phyloP scores from a whole-genome alignment of 1,139 yeast species.

The Taphrina betulina region DNA sequence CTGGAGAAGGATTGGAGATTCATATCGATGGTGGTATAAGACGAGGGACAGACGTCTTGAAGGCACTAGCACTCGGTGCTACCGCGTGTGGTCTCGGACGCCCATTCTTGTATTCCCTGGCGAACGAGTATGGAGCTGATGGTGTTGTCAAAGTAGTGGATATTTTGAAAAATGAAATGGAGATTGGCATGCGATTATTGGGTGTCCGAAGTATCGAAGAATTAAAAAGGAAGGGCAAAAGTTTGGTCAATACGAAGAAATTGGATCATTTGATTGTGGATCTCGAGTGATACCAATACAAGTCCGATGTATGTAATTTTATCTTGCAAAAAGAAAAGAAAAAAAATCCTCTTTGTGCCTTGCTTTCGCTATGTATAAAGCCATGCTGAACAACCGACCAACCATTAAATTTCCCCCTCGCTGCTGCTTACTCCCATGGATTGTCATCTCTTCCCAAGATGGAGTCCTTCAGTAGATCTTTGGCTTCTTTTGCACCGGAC shows the following conservation, averaged over 20 bases:
- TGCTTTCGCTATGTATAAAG: background rate
- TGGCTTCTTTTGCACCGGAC: background rate
- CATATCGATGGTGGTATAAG: slow-evolving; percentile 59
- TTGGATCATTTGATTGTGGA: slow-evolving; percentile 13
- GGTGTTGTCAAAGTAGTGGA: slow-evolving; percentile 20
- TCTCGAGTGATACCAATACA: background rate
- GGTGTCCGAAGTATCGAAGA: slow-evolving; percentile 12
- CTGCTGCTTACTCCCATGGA: slow-evolving; percentile 15
- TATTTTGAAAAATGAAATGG: slow-evolving; percentile 20
- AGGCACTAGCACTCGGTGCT: slow-evolving; percentile 60
- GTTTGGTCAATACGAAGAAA: slow-evolving; percentile 14
- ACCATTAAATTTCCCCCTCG: too few species aligned
- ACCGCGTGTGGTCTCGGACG: slow-evolving; percentile 57
- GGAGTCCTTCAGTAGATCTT: slow-evolving; percentile 17
- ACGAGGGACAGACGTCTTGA: slow-evolving; percentile 56
- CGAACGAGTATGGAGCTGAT: slow-evolving; percentile 49
- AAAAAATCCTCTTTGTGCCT: background rate
- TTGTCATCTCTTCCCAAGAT: slow-evolving; percentile 11
- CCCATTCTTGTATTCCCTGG: slow-evolving; percentile 57
- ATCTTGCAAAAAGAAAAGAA: background rate
- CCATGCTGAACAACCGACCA: too few species aligned
- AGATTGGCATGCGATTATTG: slow-evolving; percentile 17
- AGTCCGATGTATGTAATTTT: too few species aligned
- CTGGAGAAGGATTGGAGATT: slow-evolving; percentile 45
- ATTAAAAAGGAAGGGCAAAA: background rate